phyloP scores from a whole-genome alignment of 345 rosid species.

The Eucalyptus polyanthemos region DNA sequence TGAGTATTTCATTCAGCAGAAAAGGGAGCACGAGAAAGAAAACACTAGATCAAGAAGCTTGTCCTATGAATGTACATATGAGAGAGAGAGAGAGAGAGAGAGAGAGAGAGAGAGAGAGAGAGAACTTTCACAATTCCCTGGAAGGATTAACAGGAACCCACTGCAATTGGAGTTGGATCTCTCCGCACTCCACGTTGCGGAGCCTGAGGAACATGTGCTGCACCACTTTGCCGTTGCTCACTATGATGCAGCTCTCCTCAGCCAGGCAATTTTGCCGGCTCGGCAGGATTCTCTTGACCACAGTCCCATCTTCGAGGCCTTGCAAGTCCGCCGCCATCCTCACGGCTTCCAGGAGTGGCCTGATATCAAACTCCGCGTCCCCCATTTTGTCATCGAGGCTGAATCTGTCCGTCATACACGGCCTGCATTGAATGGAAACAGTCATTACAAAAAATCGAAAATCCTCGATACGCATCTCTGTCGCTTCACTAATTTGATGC shows the following conservation, averaged over 20 bases:
- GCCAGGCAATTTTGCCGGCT: slow-evolving; percentile 16
- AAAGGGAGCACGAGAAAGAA: background rate
- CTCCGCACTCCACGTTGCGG: slow-evolving; percentile 32
- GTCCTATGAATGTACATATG: background rate
- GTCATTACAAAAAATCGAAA: background rate
- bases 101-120: background rate
- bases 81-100: too few species aligned
- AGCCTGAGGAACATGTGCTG: slow-evolving; percentile 20
- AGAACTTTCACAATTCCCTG: background rate
- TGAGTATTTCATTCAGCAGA: background rate
- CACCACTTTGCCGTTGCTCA: slow-evolving; percentile 4
- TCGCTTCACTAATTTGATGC: background rate
- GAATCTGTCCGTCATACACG: slow-evolving; percentile 61
- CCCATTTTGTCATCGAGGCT: slow-evolving; percentile 83
- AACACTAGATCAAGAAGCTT: background rate
- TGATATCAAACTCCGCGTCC: slow-evolving; percentile 56
- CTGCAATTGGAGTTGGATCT: slow-evolving; percentile 20
- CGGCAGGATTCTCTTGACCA: slow-evolving; percentile 2
- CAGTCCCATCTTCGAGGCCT: slow-evolving; percentile 2
- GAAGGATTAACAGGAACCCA: slow-evolving; percentile 12
- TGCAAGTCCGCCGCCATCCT: slow-evolving; percentile 23
- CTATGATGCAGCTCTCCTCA: slow-evolving; percentile 14
- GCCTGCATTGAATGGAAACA: slow-evolving; percentile 9
- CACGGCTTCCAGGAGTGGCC: slow-evolving; percentile 28
- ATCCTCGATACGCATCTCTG: background rate